A percentile compares a stretch with the other conserved stretches of the same genome.
phyloP scores from a whole-genome alignment of 164 flowering plant genomes.

The Magnolia kwangsiensis region DNA sequence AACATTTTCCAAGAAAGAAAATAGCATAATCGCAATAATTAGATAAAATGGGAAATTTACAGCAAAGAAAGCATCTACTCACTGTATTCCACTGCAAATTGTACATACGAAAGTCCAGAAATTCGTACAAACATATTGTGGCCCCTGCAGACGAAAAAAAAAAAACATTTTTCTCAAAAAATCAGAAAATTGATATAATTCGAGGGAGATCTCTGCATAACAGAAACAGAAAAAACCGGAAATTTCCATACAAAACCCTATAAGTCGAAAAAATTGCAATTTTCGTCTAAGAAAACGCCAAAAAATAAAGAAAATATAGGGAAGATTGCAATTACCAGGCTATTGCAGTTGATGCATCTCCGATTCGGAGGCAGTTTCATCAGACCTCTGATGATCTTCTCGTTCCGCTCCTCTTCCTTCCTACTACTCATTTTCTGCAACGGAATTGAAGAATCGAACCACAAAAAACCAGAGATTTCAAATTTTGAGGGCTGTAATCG shows the following conservation, averaged over 20 bases:
- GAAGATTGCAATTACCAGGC: constrained; percentile 43
- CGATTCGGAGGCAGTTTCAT: constrained; percentile 99
- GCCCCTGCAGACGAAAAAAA: constrained; percentile 56
- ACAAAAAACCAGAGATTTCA: neutral
- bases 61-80: constrained; percentile 28
- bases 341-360: constrained; percentile 88
- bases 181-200: too few relatives aligned
- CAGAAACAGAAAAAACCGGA: neutral
- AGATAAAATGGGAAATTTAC: neutral
- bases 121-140: constrained; percentile 84
- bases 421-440: constrained; percentile 57
- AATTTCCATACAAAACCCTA: neutral
- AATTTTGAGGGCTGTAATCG: neutral
- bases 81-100: constrained; percentile 93
- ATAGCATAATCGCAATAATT: neutral
- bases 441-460: neutral
- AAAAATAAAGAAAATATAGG: neutral
- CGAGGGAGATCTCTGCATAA: neutral
- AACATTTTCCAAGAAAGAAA: neutral
- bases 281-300: neutral
- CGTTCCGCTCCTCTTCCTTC: constrained; percentile 87
- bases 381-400: constrained; percentile 93
- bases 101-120: constrained; percentile 87
- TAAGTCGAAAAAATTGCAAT: neutral
- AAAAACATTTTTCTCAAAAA: neutral